Evolutionary conservation across 805 yeast genomes (phyloP).

Genomic region (Starmerella potacharoeniae): DNA sequence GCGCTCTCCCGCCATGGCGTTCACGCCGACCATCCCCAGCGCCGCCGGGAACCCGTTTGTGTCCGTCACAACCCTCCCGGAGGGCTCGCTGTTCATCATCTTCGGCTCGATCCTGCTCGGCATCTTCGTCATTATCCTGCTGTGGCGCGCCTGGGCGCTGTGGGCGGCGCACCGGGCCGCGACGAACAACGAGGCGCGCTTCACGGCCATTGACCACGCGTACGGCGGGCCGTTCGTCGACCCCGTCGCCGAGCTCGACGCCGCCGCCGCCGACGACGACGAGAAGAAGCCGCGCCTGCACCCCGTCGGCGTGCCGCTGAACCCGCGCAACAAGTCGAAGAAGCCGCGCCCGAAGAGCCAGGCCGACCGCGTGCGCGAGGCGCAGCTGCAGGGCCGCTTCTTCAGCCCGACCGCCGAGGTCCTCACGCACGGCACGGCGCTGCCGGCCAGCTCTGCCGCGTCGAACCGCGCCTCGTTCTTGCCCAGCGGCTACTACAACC

Average conservation of each 20-base stretch:
- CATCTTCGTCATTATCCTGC: conserved; percentile 39
- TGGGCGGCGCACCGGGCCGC: conserved; percentile 41
- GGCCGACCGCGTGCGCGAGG: conserved; percentile 16
- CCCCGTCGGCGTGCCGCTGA: conserved; percentile 18
- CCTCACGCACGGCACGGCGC: conserved; percentile 35
- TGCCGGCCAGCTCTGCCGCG: conserved; percentile 8
- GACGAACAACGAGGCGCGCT: conserved; percentile 32
- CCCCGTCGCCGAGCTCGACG: conserved; percentile 17
- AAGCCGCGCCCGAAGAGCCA: conserved; percentile 8
- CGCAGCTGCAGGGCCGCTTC: conserved; percentile 31
- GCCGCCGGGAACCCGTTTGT: conserved; percentile 55
- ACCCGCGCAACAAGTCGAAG: conserved; percentile 1
- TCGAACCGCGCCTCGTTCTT: conserved; percentile 16
- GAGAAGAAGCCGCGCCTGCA: conserved; percentile 12
- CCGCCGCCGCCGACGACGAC: conserved; percentile 2
- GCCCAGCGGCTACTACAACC: conserved; percentile 19
- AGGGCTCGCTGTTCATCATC: conserved; percentile 75
- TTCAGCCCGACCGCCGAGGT: conserved; percentile 75
- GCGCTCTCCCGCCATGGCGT: conserved; percentile 6
- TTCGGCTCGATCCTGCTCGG: conserved; percentile 62
- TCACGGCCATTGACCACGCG: conserved; percentile 18
- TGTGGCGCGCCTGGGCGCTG: conserved; percentile 43
- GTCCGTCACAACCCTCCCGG: conserved; percentile 40
- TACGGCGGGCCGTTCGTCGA: conserved; percentile 23
- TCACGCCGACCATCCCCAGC: conserved; percentile 45